A percentile compares a stretch with the other conserved stretches of the same genome.
Evolutionary conservation across 2,329 filamentous ascomycete species (phyloP).

Genomic region (Penicillium hordei): DNA sequence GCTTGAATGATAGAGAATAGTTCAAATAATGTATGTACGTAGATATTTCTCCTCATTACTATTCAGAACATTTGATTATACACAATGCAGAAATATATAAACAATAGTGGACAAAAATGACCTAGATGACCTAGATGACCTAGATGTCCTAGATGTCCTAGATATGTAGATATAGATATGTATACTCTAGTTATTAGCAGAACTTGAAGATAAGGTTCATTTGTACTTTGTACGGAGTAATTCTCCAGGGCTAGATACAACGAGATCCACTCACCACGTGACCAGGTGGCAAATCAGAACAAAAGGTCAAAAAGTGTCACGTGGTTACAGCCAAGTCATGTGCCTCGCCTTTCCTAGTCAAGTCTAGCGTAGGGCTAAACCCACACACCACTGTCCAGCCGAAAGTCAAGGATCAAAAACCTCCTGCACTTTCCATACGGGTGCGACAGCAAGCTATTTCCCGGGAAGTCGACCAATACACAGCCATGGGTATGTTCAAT

Average conservation of each 20-base stretch:
- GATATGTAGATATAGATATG: no score
- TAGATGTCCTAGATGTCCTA: no score
- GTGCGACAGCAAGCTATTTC: conserved; percentile 44
- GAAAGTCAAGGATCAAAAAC: conserved; percentile 43
- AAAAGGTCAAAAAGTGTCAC: not conserved
- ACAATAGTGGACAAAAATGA: not conserved
- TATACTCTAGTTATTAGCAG: not conserved
- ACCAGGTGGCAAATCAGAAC: not conserved
- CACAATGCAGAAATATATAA: not conserved
- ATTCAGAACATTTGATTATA: not conserved
- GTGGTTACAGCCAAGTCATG: conserved; percentile 5
- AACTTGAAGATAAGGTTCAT: not conserved
- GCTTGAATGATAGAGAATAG: conserved; percentile 43
- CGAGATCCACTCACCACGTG: not conserved
- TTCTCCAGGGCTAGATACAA: not conserved
- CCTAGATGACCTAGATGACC: no score
- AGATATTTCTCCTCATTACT: conserved; percentile 3
- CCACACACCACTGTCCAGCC: conserved; percentile 44
- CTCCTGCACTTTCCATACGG: conserved; percentile 39
- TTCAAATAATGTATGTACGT: conserved; percentile 14
- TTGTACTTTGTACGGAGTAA: not conserved
- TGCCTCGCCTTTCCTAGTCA: conserved; percentile 18
- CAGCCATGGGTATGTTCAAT: conserved; percentile 46
- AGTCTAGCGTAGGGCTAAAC: conserved; percentile 47
- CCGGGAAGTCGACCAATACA: conserved; percentile 41